These are phyloP conservation scores for Syzygium grande DNA, from an alignment of 345 rosid genomes.

Conservation along the genomic window DNA sequence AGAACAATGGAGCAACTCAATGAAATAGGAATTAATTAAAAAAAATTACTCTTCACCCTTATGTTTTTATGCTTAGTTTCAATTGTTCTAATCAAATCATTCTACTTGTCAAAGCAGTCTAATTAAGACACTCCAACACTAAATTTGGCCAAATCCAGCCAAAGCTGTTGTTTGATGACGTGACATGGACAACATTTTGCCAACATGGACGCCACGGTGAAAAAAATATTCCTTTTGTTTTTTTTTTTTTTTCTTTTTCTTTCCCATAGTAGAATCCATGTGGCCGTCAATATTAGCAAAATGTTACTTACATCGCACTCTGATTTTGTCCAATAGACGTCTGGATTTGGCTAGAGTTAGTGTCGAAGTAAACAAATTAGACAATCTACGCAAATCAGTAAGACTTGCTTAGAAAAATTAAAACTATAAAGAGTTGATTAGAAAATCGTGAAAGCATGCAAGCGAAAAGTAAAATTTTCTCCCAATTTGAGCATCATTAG, in stretches of 20 bases:
- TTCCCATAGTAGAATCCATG: background rate
- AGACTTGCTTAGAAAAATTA: background rate
- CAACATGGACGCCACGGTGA: background rate
- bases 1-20: background rate
- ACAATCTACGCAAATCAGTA: background rate
- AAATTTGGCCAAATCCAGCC: background rate
- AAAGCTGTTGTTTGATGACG: background rate
- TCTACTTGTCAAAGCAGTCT: background rate
- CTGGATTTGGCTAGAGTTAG: rapidly evolving
- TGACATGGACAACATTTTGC: background rate
- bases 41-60: background rate
- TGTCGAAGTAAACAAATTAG: background rate
- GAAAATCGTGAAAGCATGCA: no score
- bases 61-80: background rate
- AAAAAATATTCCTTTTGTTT: no score
- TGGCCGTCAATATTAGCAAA: background rate
- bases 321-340: background rate
- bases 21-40: background rate
- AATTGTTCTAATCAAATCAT: background rate
- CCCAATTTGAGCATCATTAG: no score
- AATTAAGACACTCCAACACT: background rate
- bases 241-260: background rate
- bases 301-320: background rate
- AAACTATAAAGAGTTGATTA: background rate
- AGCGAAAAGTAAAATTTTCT: no score